Base-by-base conservation (phyloP, 306 rosid species). In the Nissolia schottii region DNA sequence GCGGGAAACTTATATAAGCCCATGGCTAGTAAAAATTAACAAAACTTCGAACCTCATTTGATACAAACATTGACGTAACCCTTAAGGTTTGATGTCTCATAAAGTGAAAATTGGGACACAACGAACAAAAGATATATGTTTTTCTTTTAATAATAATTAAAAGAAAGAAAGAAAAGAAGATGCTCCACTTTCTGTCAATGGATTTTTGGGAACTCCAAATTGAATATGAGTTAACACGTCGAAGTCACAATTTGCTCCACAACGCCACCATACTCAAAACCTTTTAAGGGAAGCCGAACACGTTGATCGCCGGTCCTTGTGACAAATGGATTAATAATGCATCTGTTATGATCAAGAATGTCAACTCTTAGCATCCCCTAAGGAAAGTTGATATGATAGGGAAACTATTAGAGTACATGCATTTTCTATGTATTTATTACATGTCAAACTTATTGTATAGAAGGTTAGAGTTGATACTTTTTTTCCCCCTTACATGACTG, bases 281-380 rank as follows among this genome's bases (percentile, higher is more conserved):
- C 38, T 62, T 37, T 35, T 1, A 9, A 22, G 7, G 51, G 20
- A 13, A 63, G 27, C 18, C 25, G 24, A n/a, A 24, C 40, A 28
- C 27, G 41, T 46, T 13, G 15, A 16, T 28, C 7, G 27, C 18
- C 71, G 28, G 2, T 16, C 14, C 28, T 28, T 28, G 28, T 6
- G 51, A 29, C 72, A 66, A 28, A 38, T 45, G 56, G 57, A 43
- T 9, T 46, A n/a, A n/a, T n/a, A n/a, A n/a, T 66, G 45, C 72
- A 66, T 38, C n/a, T 43, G 25, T 65, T 66, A 1, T 65, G 14
- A 1, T 45, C 2, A 14, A 13, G 48, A 8, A 24, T 15, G 41
- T 65, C 71, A 27, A n/a, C 38, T 65, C 43, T 19, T 20, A 37
- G 12, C 13, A 37, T 35, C 19, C 38, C 10, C 11, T 0, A 37